Base-by-base conservation (phyloP, 225 moss, liverwort and hornwort species). In the Polytrichum formosum region DNA sequence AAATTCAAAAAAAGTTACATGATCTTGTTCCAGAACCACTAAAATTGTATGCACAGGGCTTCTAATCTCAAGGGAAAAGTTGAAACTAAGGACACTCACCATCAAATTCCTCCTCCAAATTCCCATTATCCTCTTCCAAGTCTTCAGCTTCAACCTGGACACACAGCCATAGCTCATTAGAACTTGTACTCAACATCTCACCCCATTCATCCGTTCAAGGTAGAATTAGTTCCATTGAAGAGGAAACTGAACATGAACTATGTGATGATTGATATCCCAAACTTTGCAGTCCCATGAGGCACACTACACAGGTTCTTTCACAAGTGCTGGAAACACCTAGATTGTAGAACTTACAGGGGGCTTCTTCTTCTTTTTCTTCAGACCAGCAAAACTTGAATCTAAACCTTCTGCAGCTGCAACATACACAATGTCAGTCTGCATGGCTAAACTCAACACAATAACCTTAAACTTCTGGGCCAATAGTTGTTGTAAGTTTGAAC, bases 281-380 rank as follows among this genome's bases (percentile, higher is more conserved):
- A 60, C 29, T 19, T 55, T 16, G 46, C 4, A 46, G 46, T 46
- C 46, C 46, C 0, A 46, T 46, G 16, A 46, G 37, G 46, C 13
- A 1, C 13, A 16, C 16, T 13, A 46, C 46, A 46, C 46, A 46
- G 46, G 16, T 46, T 13, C 46, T 16, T 35, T 1, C 46, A 46
- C 46, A 13, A 16, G 46, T 46, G 13, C 13, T 16, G 3, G 46
- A 46, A 31, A 46, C 2, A 16, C 46, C 46, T 46, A 46, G 65
- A 22, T 23, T 55, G 17, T 26, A 7, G 29, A 46, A 27, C 83
- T 91, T 75, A 92, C 92, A 18, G 85, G 91, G 72, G 92, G 92
- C 77, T 94, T 94, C 81, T 95, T 95, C 26, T 94, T 94, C 78
- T 95, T 95, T 77, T 95, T 95, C 77, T 95, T 95, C 78, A 81